These are phyloP conservation scores for Alternaria triticina DNA, from an alignment of 2,329 filamentous ascomycete genomes.

Conservation along the genomic window DNA sequence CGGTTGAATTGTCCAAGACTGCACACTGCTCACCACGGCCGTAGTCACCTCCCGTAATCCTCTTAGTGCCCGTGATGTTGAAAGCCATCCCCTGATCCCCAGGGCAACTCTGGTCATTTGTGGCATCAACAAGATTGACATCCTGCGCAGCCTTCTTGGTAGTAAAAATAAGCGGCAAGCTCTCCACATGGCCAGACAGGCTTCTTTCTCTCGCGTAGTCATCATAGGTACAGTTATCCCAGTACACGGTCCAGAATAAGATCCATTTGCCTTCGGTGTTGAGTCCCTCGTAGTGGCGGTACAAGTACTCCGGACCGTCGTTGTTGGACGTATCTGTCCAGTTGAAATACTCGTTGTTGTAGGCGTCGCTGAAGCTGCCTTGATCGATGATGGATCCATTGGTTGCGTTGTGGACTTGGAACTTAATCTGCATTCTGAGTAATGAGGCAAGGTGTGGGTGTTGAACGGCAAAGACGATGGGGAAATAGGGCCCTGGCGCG, in stretches of 20 bases:
- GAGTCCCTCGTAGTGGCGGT: no score
- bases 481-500: neutral
- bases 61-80: neutral
- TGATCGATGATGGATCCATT: neutral
- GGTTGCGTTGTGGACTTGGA: neutral
- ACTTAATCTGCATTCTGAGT: accelerated
- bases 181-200: no score
- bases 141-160: neutral
- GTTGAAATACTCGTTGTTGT: no score
- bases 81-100: neutral
- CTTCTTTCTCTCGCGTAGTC: no score
- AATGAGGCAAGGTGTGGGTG: neutral
- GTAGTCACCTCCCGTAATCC: neutral
- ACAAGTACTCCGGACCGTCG: no score
- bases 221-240: no score
- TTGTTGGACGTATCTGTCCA: no score
- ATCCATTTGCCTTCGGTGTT: no score
- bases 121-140: neutral
- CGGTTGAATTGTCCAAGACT: neutral
- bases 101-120: neutral
- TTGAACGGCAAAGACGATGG: neutral
- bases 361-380: no score
- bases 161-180: no score
- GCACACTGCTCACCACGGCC: neutral
- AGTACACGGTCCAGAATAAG: no score